Conservation (phyloP, 352 stramenopile genomes). For the Globisporangium lucens region DNA sequence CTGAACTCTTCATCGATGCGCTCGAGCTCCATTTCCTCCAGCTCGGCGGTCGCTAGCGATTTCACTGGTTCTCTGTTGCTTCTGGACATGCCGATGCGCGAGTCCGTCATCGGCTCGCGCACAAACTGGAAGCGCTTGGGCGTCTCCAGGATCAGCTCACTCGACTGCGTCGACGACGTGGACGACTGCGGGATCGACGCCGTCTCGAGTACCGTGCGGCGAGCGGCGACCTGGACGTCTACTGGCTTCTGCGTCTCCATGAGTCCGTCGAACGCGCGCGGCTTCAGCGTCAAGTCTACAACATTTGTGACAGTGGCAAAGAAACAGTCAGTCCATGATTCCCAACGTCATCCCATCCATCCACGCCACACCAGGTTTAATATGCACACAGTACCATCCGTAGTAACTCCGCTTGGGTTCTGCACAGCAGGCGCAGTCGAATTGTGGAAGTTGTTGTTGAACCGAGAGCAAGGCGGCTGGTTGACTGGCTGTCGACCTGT, state of each 20-base stretch:
- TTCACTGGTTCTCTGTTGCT: conserved; percentile 21
- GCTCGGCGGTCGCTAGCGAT: conserved; percentile 59
- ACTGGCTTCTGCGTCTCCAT: conserved; percentile 16
- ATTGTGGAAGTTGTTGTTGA: conserved; percentile 47
- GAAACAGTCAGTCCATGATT: neutral
- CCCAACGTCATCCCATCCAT: neutral
- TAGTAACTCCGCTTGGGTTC: conserved; percentile 24
- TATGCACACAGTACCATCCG: conserved; percentile 32
- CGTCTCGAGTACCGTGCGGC: conserved; percentile 21
- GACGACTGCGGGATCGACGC: conserved; percentile 27
- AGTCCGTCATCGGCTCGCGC: conserved; percentile 60
- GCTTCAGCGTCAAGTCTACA: conserved; percentile 47
- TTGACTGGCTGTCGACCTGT: conserved; percentile 35
- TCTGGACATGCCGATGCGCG: conserved; percentile 33
- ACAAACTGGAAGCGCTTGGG: conserved; percentile 80
- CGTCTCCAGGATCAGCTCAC: conserved; percentile 40
- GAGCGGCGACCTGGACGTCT: conserved; percentile 25
- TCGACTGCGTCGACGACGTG: conserved; percentile 28
- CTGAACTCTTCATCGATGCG: conserved; percentile 83
- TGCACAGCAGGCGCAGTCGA: conserved; percentile 22
- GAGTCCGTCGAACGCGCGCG: conserved; percentile 24
- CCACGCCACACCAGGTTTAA: neutral
- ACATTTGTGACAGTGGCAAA: neutral
- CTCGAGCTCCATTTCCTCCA: conserved; percentile 75
- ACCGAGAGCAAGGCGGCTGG: conserved; percentile 40